Evolutionary conservation across 495 filamentous ascomycete species (phyloP), one percentile per base, ranked within the genome.

Genomic region (Aspergillus leporis): DNA sequence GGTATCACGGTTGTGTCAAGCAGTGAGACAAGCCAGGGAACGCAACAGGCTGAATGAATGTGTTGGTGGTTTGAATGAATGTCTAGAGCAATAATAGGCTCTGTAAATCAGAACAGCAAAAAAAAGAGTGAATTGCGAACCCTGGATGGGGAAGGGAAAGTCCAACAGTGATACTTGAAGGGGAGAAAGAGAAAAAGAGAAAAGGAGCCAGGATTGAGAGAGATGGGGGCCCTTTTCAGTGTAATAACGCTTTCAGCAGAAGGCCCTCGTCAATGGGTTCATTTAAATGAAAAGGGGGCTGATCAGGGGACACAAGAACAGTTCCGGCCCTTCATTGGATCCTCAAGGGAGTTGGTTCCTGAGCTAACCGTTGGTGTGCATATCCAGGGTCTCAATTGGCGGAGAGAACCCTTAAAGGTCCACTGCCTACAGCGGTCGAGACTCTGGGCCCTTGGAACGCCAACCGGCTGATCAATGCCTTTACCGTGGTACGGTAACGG

Each of bases 71-170:
- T 34, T 21, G 18, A 64, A 64, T 50, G 70, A 71, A 62, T 70
- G 68, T 69, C 65, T 64, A 50, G 62, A 69, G 68, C 68, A 65
- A 66, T 56, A 65, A 45, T 13, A 65, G 43, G 64, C 67, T 68
- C 63, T 56, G 55, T 50, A 41, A 49, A 23, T 34, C 21, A n/a
- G 4, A 56, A 58, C 2, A 41, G 21, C 16, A 51, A 45, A 34
- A 25, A 55, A 51, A 51, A 25, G 23, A 40, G 19, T 48, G 23
- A 41, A 34, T 22, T 47, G 43, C 58, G 47, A 56, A 59, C 52
- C 54, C 56, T 55, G 59, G 54, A 48, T 61, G 66, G 70, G 63
- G 60, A 66, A 73, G 51, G 65, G 70, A 69, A 54, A 55, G 38
- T 48, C n/a, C n/a, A n/a, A 31, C 62, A 60, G 52, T 31, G 41